Base-by-base conservation (phyloP, 176 grass and related monocot genomes). In the Avena atlantica region DNA sequence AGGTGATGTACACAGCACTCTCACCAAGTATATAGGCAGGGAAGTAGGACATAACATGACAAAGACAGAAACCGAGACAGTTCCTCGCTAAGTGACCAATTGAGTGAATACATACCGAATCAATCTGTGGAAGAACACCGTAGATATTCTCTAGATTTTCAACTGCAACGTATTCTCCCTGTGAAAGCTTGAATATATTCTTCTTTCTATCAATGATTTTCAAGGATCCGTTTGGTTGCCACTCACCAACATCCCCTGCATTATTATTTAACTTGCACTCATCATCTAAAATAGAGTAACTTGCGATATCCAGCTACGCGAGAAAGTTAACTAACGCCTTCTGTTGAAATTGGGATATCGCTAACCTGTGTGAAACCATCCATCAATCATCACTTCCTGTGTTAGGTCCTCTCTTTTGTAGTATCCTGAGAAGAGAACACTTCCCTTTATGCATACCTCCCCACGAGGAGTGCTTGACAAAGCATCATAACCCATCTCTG, bases 161-260 rank as follows among this genome's bases (percentile, higher is more conserved):
- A 48, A 98, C 93, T 13, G 93, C 96, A 55, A 98, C 93, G 5
- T 98, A 98, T 81, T 98, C 93, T 84, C 96, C 96, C 55, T 98
- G 93, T 53, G 96, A 98, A 84, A 98, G 93, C 86, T 98, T 98
- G 81, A 98, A 98, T 85, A 98, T 98, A 82, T 95, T 98, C 59
- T 98, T 98, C 90, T 95, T 98, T 82, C 96, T 93, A 76, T 98
- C 96, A 91, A 98, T 95, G 53, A 98, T 87, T 89, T 98, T 98
- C 80, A 98, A 81, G 82, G 90, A 79, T 80, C 96, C 96, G 68
- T 95, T 74, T 88, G 88, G 64, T 79, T 98, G 93, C 91, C 92
- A 98, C 82, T 98, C 96, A 75, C 96, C 96, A 88, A 98, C 83
- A 87, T 98, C 96, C 58, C 96, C 96, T 96, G 92, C 74, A 83